Conservation (phyloP, 208 protist genomes). For the Sergeia podlipaevii region DNA sequence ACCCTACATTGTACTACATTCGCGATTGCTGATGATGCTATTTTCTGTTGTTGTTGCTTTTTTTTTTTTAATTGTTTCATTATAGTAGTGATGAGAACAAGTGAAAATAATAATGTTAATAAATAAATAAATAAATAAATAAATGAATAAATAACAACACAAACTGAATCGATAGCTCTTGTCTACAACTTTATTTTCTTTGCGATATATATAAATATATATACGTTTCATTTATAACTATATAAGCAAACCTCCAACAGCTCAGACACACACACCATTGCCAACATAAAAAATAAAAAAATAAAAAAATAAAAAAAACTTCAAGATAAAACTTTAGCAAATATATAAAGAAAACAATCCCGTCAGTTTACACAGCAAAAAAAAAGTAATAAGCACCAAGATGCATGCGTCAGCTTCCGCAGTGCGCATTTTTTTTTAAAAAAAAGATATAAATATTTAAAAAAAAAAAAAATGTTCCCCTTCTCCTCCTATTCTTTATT, state of each 20-base stretch:
- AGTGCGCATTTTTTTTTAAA: no score
- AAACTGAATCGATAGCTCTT: neutral
- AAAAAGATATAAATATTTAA: slow-evolving; percentile 3
- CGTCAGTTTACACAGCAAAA: neutral
- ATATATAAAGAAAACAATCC: neutral
- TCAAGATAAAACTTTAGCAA: neutral
- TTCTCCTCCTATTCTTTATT: no score
- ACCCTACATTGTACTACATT: no score
- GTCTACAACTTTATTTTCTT: neutral
- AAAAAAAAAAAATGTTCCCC: slow-evolving; percentile 3
- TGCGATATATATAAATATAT: no score
- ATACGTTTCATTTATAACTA: no score
- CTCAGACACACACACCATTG: no score
- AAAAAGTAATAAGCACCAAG: neutral
- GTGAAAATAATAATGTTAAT: neutral
- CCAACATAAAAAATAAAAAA: slow-evolving; percentile 3
- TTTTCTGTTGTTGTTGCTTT: no score
- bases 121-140: slow-evolving; percentile 10
- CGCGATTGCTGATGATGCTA: no score
- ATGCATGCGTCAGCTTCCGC: neutral
- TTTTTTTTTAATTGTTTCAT: neutral
- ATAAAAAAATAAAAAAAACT: slow-evolving; percentile 4
- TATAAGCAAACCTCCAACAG: no score
- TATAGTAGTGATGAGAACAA: neutral
- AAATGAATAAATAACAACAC: slow-evolving; percentile 9